A percentile compares a stretch with the other conserved stretches of the same genome.
Conservation (phyloP, 257 asterid species). For the Gentiana dahurica region DNA sequence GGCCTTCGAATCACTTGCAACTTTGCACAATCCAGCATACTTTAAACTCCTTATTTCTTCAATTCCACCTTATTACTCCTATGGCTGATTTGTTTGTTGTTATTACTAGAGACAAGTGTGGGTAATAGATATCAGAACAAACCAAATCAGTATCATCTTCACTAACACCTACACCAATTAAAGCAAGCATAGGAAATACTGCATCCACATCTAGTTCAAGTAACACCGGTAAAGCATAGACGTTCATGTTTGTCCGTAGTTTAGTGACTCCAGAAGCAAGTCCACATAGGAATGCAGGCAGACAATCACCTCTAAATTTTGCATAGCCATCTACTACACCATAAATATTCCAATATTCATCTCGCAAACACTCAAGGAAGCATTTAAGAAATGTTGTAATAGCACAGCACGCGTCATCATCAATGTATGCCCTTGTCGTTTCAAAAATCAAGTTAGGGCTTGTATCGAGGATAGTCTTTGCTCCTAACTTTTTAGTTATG, state of each 20-base stretch:
- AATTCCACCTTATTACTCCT: no score
- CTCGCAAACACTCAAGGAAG: constrained; percentile 85
- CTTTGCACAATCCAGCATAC: no score
- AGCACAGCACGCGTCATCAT: constrained; percentile 96
- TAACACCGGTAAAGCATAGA: constrained; percentile 77
- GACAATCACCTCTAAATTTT: constrained; percentile 60
- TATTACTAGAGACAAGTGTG: constrained; percentile 30
- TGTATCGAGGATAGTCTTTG: constrained; percentile 59
- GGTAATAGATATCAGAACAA: constrained; percentile 27
- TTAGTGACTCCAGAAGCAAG: constrained; percentile 75
- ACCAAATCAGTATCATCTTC: constrained; percentile 35
- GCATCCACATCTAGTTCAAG: constrained; percentile 78
- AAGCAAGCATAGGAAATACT: constrained; percentile 74
- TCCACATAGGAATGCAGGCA: constrained; percentile 66
- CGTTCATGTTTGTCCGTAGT: constrained; percentile 77
- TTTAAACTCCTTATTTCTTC: no score
- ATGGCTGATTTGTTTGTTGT: no score
- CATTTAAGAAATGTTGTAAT: constrained; percentile 76
- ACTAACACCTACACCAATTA: constrained; percentile 44
- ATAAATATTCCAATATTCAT: constrained; percentile 75
- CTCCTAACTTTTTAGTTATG: constrained; percentile 79
- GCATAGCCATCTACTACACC: constrained; percentile 66
- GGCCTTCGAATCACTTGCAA: no score
- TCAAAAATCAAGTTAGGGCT: constrained; percentile 60
- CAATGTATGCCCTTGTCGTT: constrained; percentile 58